Evolutionary conservation across 768 basidiomycete species (phyloP).

Genomic region (Clitopilus passeckerianus): DNA sequence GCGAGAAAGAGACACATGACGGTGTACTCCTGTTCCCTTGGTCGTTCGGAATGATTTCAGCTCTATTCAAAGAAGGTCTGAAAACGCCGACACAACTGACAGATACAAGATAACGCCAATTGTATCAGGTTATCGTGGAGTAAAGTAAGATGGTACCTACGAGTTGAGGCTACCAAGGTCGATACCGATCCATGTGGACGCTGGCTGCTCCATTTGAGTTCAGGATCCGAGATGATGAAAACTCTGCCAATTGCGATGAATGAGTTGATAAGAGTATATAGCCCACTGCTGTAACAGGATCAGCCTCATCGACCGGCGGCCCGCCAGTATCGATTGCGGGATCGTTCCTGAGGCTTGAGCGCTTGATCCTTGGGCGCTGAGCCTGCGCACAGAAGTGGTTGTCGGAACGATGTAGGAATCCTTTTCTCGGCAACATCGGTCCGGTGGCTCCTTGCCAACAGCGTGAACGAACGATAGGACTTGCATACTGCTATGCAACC

Average conservation of each 20-base stretch:
- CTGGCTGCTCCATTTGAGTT: slow-evolving; percentile 25
- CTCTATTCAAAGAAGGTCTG: slow-evolving; percentile 85
- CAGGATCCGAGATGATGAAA: not conserved
- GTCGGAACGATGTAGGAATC: too few species aligned
- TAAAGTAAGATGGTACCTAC: slow-evolving; percentile 37
- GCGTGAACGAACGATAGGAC: too few species aligned
- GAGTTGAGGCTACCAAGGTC: slow-evolving; percentile 93
- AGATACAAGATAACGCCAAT: slow-evolving; percentile 9
- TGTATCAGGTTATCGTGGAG: slow-evolving; percentile 3
- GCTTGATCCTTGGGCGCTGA: too few species aligned
- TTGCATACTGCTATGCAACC: too few species aligned
- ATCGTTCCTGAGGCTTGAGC: not conserved
- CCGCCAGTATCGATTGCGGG: not conserved
- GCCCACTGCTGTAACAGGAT: too few species aligned
- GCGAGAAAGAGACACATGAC: slow-evolving; percentile 93
- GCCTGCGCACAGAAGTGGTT: too few species aligned
- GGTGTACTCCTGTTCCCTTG: slow-evolving; percentile 95
- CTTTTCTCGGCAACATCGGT: too few species aligned
- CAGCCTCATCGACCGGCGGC: too few species aligned
- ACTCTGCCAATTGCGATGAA: too few species aligned
- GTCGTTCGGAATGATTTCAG: slow-evolving; percentile 96
- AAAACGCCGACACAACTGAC: slow-evolving; percentile 96
- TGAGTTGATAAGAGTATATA: too few species aligned
- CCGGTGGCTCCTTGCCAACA: too few species aligned
- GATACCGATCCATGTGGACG: slow-evolving; percentile 83